phyloP scores from a whole-genome alignment of 23 red algal genomes.

The Gracilaria caudata region DNA sequence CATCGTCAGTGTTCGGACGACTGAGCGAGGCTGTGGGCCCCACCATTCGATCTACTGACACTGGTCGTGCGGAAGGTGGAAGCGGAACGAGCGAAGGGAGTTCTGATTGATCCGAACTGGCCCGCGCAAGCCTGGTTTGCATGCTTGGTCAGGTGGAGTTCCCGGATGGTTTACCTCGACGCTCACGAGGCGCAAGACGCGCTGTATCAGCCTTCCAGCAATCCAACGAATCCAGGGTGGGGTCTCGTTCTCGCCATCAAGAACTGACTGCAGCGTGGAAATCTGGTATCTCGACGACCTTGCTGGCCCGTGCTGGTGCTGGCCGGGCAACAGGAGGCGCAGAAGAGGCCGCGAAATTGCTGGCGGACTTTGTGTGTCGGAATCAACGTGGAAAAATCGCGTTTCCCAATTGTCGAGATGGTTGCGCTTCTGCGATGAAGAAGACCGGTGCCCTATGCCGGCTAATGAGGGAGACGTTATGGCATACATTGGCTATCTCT shows the following conservation, averaged over 20 bases:
- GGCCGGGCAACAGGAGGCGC: background rate
- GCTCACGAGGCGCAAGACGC: background rate
- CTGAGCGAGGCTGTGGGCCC: background rate
- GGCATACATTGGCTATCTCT: conserved; percentile 40
- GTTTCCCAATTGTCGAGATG: background rate
- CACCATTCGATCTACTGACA: conserved; percentile 8
- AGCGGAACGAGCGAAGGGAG: background rate
- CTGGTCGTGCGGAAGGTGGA: background rate
- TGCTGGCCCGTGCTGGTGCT: background rate
- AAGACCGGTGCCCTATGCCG: background rate
- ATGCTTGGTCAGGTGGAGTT: background rate
- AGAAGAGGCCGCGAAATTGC: background rate
- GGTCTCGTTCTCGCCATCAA: background rate
- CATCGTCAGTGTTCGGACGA: background rate
- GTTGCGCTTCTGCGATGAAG: conserved; percentile 20
- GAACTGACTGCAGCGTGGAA: background rate
- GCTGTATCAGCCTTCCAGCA: background rate
- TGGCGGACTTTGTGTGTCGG: background rate
- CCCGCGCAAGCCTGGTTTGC: conserved; percentile 26
- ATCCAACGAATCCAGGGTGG: background rate
- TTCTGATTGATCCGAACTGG: conserved; percentile 30
- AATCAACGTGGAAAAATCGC: background rate
- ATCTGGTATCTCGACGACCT: background rate
- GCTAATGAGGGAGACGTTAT: conserved; percentile 11
- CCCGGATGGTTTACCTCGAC: background rate